These are phyloP conservation scores for Botrytis deweyae DNA, from an alignment of 2,329 filamentous ascomycete genomes.

Conservation along the genomic window DNA sequence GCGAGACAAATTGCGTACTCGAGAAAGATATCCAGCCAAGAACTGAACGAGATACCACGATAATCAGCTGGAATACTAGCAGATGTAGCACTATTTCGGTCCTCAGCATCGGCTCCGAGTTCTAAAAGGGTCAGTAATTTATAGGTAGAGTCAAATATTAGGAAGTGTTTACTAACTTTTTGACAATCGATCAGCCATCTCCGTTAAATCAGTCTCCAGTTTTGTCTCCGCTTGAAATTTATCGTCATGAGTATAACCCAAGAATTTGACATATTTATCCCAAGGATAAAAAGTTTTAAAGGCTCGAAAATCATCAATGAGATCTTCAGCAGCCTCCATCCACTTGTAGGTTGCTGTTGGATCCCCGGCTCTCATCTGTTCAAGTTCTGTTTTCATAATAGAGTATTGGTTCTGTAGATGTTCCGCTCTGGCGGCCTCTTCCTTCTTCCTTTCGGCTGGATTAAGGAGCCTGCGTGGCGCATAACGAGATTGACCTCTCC, in stretches of 20 bases:
- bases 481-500: slow-evolving; percentile 12
- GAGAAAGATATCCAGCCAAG: slow-evolving; percentile 88
- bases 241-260: slow-evolving; percentile 43
- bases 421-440: slow-evolving; percentile 34
- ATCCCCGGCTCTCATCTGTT: slow-evolving; percentile 37
- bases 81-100: slow-evolving; percentile 21
- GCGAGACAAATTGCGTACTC: slow-evolving; percentile 81
- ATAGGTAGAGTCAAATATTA: background rate
- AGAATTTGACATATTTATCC: slow-evolving; percentile 62
- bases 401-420: slow-evolving; percentile 42
- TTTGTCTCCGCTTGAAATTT: slow-evolving; percentile 31
- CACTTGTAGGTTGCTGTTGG: slow-evolving; percentile 42
- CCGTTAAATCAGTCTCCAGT: slow-evolving; percentile 34
- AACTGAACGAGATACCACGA: slow-evolving; percentile 75
- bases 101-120: slow-evolving; percentile 30
- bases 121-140: slow-evolving; percentile 30
- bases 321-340: slow-evolving; percentile 58
- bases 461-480: slow-evolving; percentile 25
- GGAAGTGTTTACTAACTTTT: slow-evolving; percentile 29
- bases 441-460: slow-evolving; percentile 43
- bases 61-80: slow-evolving; percentile 47
- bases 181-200: slow-evolving; percentile 37
- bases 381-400: slow-evolving; percentile 45
- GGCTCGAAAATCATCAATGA: slow-evolving; percentile 63
- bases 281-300: slow-evolving; percentile 64